Percentiles rank a stretch among this genome's conserved stretches.
phyloP scores from a whole-genome alignment of 164 flowering plant species.

The Euptelea pleiosperma region DNA sequence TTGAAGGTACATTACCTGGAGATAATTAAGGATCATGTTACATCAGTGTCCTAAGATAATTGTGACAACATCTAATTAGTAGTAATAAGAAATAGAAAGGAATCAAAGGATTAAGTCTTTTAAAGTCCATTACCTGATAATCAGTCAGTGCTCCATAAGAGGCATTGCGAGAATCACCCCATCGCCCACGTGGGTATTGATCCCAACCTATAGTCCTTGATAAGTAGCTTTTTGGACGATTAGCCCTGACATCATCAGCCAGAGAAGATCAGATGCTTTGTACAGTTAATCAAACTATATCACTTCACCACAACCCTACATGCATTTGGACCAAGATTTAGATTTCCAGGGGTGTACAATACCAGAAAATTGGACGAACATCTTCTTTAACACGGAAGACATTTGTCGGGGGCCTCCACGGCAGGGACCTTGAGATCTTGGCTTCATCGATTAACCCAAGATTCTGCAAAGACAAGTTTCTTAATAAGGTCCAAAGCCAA shows the following conservation, averaged over 20 bases:
- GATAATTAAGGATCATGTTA: too few relatives aligned
- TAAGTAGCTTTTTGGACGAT: conserved; percentile 92
- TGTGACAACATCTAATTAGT: not conserved
- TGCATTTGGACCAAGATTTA: conserved; percentile 1
- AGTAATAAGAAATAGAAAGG: not conserved
- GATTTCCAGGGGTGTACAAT: conserved; percentile 15
- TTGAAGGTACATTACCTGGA: too few relatives aligned
- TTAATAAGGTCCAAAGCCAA: conserved; percentile 7
- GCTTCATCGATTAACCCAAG: conserved; percentile 90
- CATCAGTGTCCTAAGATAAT: not conserved
- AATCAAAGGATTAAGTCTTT: not conserved
- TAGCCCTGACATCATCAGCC: conserved; percentile 60
- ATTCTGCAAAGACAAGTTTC: conserved; percentile 47
- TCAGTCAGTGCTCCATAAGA: conserved; percentile 85
- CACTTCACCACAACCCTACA: not conserved
- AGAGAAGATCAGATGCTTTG: conserved; percentile 7
- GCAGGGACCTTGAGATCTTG: conserved; percentile 76
- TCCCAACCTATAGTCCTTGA: conserved; percentile 87
- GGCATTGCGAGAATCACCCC: conserved; percentile 87
- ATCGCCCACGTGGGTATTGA: conserved; percentile 83
- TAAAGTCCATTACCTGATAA: conserved; percentile 55
- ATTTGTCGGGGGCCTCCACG: conserved; percentile 92
- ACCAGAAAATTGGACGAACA: conserved; percentile 98
- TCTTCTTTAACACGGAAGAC: conserved; percentile 79
- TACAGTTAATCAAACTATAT: not conserved